A percentile compares a stretch with the other conserved stretches of the same genome.
phyloP scores from a whole-genome alignment of 257 asterid species.

The Ophiorrhiza pumila region DNA sequence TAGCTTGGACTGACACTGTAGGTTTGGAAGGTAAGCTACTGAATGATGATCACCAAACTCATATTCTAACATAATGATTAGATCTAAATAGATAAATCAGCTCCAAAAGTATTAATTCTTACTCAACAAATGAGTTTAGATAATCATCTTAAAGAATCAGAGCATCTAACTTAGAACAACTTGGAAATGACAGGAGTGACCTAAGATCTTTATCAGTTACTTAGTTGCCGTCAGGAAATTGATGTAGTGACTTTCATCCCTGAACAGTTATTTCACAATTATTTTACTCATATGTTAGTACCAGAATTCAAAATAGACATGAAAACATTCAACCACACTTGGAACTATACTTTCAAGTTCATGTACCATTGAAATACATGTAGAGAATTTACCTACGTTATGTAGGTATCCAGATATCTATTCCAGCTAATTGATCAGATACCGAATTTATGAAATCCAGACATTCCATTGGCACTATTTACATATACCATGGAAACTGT shows the following conservation, averaged over 20 bases:
- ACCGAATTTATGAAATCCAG: neutral
- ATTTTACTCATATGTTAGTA: neutral
- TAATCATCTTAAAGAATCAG: neutral
- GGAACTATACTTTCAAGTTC: neutral
- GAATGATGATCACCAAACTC: neutral
- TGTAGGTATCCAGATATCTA: neutral
- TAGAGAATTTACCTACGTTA: neutral
- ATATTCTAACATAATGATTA: neutral
- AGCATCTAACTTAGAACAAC: neutral
- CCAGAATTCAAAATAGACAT: neutral
- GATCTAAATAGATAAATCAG: neutral
- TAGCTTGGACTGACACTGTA: neutral
- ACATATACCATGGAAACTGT: neutral
- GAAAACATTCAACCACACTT: neutral
- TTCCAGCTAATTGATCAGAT: neutral
- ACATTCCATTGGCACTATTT: neutral
- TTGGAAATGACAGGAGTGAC: neutral
- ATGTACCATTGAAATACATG: neutral
- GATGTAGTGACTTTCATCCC: neutral
- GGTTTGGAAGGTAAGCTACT: neutral
- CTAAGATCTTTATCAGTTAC: neutral
- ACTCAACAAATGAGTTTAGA: neutral
- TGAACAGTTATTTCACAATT: neutral
- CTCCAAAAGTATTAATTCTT: neutral
- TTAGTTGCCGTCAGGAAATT: neutral